phyloP scores from a whole-genome alignment of 768 basidiomycete species.

The Rhodocollybia butyracea region DNA sequence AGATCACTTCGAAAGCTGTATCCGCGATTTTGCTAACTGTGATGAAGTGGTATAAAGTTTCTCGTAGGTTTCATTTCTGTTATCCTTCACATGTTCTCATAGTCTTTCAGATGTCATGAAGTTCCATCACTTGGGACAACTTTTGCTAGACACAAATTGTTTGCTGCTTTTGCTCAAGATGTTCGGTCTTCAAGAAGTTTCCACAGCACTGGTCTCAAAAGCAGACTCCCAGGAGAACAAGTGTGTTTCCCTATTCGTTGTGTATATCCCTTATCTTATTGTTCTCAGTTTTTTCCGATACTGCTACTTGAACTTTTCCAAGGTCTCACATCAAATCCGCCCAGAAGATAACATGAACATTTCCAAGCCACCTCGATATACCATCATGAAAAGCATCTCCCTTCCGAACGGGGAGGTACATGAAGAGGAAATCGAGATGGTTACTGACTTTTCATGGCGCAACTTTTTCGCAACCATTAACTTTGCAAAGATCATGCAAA shows the following conservation, averaged over 20 bases:
- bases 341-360: slow-evolving; percentile 69
- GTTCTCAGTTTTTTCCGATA: slow-evolving; percentile 88
- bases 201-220: slow-evolving; percentile 78
- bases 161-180: slow-evolving; percentile 92
- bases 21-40: slow-evolving; percentile 89
- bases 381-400: slow-evolving; percentile 49
- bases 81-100: not conserved
- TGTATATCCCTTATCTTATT: not conserved
- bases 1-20: slow-evolving; percentile 96
- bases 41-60: slow-evolving; percentile 98
- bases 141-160: slow-evolving; percentile 93
- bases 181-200: slow-evolving; percentile 95
- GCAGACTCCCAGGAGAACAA: slow-evolving; percentile 87
- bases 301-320: slow-evolving; percentile 78
- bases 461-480: slow-evolving; percentile 98
- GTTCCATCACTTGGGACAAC: slow-evolving; percentile 96
- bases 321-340: slow-evolving; percentile 51
- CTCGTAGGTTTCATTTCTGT: slow-evolving; percentile 59
- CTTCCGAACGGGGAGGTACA: slow-evolving; percentile 73
- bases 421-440: slow-evolving; percentile 87
- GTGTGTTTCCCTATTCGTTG: slow-evolving; percentile 33
- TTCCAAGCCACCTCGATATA: slow-evolving; percentile 56
- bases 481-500: slow-evolving; percentile 97
- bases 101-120: slow-evolving; percentile 86
- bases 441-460: slow-evolving; percentile 94